A percentile compares a stretch with the other conserved stretches of the same genome.
Evolutionary conservation across 257 asterid species (phyloP).

Genomic region (Asclepias syriaca): DNA sequence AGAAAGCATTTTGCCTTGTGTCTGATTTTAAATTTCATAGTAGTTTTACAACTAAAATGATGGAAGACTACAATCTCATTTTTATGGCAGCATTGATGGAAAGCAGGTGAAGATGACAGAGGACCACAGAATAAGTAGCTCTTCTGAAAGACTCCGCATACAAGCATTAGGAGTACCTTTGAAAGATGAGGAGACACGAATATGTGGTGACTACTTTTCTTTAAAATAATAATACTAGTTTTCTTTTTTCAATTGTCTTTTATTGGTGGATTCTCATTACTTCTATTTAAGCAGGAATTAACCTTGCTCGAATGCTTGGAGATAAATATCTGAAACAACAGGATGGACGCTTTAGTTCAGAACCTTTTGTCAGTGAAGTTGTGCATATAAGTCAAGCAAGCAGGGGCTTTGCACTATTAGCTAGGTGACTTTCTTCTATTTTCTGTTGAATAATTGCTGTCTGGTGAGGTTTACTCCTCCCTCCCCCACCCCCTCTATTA

Average conservation of each 20-base stretch:
- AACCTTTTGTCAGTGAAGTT: constrained; percentile 80
- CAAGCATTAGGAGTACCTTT: constrained; percentile 74
- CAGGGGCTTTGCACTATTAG: constrained; percentile 63
- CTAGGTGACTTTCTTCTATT: constrained; percentile 51
- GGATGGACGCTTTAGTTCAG: constrained; percentile 81
- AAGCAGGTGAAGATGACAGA: constrained; percentile 89
- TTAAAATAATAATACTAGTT: background rate
- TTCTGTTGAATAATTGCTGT: background rate
- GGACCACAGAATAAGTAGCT: constrained; percentile 82
- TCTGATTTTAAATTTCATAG: background rate
- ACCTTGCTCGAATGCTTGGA: constrained; percentile 97
- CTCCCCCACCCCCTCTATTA: background rate
- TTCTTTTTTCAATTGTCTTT: constrained; percentile 12
- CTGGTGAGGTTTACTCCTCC: constrained; percentile 4
- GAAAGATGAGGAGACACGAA: constrained; percentile 86
- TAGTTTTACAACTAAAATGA: background rate
- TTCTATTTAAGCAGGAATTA: constrained; percentile 53
- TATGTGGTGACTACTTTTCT: constrained; percentile 58
- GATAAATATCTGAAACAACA: constrained; percentile 95
- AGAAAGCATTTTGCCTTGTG: background rate
- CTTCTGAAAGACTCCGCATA: constrained; percentile 76
- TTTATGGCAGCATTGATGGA: constrained; percentile 63
- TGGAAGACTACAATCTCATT: constrained; percentile 7
- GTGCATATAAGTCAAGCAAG: constrained; percentile 44
- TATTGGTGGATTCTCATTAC: constrained; percentile 12